Percentiles rank a stretch among this genome's conserved stretches.
phyloP scores from a whole-genome alignment of 108 stramenopile genomes.

The Pseudonitzschia delicatissima region DNA sequence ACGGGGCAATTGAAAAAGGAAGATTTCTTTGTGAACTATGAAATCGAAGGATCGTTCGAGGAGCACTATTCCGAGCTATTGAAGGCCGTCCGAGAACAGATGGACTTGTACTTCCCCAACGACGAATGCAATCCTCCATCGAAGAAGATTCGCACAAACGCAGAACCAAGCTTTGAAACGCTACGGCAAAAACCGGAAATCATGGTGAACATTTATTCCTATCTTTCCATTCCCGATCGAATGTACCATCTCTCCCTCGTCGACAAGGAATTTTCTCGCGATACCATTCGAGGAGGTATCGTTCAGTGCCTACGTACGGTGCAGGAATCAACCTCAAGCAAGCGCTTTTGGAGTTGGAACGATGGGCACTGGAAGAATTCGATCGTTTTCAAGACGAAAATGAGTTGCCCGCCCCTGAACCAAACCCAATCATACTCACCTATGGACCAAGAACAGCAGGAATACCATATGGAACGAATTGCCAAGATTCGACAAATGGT shows the following conservation, averaged over 20 bases:
- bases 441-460: neutral
- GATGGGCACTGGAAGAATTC: neutral
- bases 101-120: too few relatives aligned
- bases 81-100: neutral
- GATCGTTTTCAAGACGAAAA: neutral
- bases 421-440: too few relatives aligned
- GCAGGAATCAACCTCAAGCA: neutral
- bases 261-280: neutral
- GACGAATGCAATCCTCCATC: neutral
- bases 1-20: neutral
- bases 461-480: neutral
- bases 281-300: neutral
- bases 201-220: neutral
- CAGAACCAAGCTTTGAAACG: neutral
- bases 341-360: neutral
- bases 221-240: neutral
- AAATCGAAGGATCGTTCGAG: neutral
- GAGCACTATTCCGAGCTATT: neutral
- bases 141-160: neutral
- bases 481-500: neutral
- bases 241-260: neutral
- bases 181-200: neutral
- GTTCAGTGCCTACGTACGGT: constrained; percentile 1
- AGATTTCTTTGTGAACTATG: neutral
- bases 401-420: too few relatives aligned